Evolutionary conservation across 257 asterid genomes (phyloP).

Genomic region (Solanum medicagineum): DNA sequence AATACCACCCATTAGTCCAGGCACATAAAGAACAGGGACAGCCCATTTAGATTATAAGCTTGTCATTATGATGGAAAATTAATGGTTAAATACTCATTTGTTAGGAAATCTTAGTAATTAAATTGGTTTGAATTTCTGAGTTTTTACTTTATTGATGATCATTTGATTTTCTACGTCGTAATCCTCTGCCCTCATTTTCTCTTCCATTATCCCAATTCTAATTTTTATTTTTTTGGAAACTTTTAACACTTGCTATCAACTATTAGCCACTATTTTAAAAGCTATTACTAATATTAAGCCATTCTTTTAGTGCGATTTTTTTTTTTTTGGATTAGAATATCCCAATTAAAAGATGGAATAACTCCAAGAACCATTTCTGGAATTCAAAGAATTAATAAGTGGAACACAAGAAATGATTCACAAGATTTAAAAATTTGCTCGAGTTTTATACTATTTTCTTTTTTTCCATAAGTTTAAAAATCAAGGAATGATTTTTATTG

Average conservation of each 20-base stretch:
- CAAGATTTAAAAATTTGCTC: not conserved
- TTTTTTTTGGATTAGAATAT: not conserved
- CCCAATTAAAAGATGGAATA: not conserved
- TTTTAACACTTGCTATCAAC: not conserved
- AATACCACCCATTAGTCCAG: not conserved
- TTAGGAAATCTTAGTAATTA: too few relatives aligned
- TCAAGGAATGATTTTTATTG: not conserved
- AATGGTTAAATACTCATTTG: not conserved
- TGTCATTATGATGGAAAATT: too few relatives aligned
- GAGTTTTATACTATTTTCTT: not conserved
- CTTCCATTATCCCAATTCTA: too few relatives aligned
- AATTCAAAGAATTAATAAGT: not conserved
- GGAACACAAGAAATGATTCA: not conserved
- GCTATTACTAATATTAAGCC: not conserved
- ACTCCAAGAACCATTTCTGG: not conserved
- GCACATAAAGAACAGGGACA: not conserved
- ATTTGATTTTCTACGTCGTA: not conserved
- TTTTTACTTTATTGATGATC: not conserved
- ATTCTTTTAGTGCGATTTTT: not conserved
- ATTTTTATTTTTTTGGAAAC: not conserved
- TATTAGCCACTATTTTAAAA: not conserved
- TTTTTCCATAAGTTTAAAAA: not conserved
- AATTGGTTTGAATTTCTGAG: not conserved
- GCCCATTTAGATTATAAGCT: not conserved
- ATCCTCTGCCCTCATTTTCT: not conserved